Percentiles rank a stretch among this genome's conserved stretches.
These are phyloP conservation scores for Neurospora tetrasperma DNA, from an alignment of 495 filamentous ascomycete species.

Conservation along the genomic window DNA sequence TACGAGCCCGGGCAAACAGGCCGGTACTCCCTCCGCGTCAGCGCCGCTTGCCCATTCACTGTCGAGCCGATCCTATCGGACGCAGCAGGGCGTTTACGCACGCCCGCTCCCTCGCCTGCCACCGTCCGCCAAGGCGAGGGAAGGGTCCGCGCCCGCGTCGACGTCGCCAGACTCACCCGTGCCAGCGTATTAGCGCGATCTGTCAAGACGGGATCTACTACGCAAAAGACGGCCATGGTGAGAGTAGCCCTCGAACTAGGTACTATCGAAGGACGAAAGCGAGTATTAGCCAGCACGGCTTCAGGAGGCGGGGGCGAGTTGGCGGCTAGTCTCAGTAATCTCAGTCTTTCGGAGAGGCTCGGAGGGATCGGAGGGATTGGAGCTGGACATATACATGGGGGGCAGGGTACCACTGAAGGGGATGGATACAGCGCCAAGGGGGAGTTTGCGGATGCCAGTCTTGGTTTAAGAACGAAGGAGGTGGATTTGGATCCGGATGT, in stretches of 20 bases:
- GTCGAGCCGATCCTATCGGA: conserved; percentile 51
- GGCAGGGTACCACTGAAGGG: conserved; percentile 48
- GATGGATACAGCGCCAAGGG: conserved; percentile 32
- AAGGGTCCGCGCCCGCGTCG: conserved; percentile 43
- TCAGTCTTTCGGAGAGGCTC: not conserved
- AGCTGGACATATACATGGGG: not conserved
- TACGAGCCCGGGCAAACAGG: conserved; percentile 70
- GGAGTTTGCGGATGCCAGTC: conserved; percentile 55
- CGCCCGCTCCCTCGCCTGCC: conserved; percentile 36
- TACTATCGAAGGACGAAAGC: conserved; percentile 5
- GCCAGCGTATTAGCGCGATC: conserved; percentile 39
- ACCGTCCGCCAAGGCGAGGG: conserved; percentile 29
- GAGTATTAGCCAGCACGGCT: not conserved
- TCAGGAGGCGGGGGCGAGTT: not conserved
- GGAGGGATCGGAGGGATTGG: not conserved
- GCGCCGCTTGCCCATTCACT: conserved; percentile 42
- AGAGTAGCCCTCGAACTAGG: conserved; percentile 54
- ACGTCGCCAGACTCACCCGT: conserved; percentile 44
- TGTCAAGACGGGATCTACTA: not conserved
- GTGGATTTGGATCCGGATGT: conserved; percentile 54
- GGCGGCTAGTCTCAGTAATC: not conserved
- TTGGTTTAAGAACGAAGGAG: conserved; percentile 59
- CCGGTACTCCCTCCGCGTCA: conserved; percentile 64
- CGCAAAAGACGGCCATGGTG: too few species aligned
- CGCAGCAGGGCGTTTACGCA: conserved; percentile 56